Base-by-base conservation (phyloP, 2,329 filamentous ascomycete species). In the Phialemonium atrogriseum region DNA sequence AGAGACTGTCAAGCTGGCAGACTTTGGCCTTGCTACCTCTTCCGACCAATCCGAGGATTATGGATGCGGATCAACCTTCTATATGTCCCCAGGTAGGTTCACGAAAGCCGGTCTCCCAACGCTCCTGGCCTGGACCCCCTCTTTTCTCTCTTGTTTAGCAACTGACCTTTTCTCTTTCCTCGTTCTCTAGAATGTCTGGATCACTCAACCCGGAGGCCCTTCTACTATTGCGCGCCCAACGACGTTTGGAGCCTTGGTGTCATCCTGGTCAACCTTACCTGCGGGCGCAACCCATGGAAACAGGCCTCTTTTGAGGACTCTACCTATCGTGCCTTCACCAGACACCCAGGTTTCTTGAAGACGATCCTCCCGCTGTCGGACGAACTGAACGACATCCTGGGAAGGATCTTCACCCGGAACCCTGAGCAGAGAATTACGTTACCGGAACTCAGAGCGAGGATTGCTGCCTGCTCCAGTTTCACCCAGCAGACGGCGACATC, bases 231-330 rank as follows among this genome's bases (percentile, higher is more conserved):
- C 44, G 87, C 85, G 32, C 84, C 89, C 36, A 98, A 96, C 64
- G 91, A 98, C 59, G 79, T 96, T 47, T 98, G 91, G 91, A 89
- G 84, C 51, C 73, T 98, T n/a, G 91, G 91, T 46, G 89, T 98
- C 32, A 94, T 98, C 54, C 72, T 98, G 39, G 87, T 98, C 49
- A 98, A 98, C 66, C 70, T 98, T 45, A 94, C 87, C 31, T 98
- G 91, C 63, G 91, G 91, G 53, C 86, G 91, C 56, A 98, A 98
- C 62, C 91, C 91, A 37, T 98, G 91, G 91, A 96, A 96, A 66
- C 83, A 91, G 56, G 91, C 91, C 40, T 94, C 87, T 10, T 68
- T 77, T 46, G 86, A 94, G 57, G 91, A 98, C 59, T 86, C 86
- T 42, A 96, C 91, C 27, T 98, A 96, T 72, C 77, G 83, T 50